These are phyloP conservation scores for Erysimum cheiranthoides DNA, from an alignment of 345 rosid genomes.

Conservation along the genomic window DNA sequence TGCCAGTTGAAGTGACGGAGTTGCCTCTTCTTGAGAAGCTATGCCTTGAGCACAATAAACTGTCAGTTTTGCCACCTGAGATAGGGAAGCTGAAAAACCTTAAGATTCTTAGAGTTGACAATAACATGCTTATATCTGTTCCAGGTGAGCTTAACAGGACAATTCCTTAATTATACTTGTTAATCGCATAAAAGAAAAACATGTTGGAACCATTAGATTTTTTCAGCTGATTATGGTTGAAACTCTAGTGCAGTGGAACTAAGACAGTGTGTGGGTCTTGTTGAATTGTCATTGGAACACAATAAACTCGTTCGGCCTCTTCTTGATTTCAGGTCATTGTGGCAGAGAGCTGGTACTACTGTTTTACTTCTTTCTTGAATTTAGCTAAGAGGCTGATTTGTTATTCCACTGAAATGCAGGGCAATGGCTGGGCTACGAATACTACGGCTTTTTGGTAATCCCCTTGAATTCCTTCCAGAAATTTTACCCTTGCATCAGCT, in stretches of 20 bases:
- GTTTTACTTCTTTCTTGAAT: slow-evolving; percentile 31
- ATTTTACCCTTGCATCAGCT: slow-evolving; percentile 89
- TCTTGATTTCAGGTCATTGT: slow-evolving; percentile 96
- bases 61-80: slow-evolving; percentile 86
- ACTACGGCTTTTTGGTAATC: slow-evolving; percentile 94
- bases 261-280: slow-evolving; percentile 80
- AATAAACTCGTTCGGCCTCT: slow-evolving; percentile 95
- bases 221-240: slow-evolving; percentile 36
- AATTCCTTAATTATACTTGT: slow-evolving; percentile 19
- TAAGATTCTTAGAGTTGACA: slow-evolving; percentile 79
- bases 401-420: slow-evolving; percentile 64
- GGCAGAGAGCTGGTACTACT: slow-evolving; percentile 28
- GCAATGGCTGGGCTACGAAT: slow-evolving; percentile 86
- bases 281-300: slow-evolving; percentile 93
- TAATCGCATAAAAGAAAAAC: background rate
- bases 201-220: background rate
- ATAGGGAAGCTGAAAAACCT: slow-evolving; percentile 75
- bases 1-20: slow-evolving; percentile 80
- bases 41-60: slow-evolving; percentile 82
- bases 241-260: slow-evolving; percentile 73
- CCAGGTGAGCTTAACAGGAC: slow-evolving; percentile 67
- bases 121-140: slow-evolving; percentile 82
- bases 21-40: slow-evolving; percentile 90
- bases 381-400: slow-evolving; percentile 47
- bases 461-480: slow-evolving; percentile 98